Conservation (phyloP, 495 filamentous ascomycete genomes). For the Xanthoparmelia taractica region DNA sequence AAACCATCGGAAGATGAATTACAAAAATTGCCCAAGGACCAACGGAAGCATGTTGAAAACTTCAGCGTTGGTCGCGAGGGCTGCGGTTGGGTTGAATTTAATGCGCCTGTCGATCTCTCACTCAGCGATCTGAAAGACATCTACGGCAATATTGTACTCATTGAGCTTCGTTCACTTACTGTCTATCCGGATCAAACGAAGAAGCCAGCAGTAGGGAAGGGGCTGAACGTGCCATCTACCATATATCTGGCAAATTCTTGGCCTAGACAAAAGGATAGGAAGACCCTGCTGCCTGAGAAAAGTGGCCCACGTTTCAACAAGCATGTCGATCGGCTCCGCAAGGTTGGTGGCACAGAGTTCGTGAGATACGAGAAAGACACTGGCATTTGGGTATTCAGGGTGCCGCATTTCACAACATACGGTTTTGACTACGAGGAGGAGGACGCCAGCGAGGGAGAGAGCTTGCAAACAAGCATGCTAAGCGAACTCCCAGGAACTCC, state of each 20-base stretch:
- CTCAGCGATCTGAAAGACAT: conserved; percentile 63
- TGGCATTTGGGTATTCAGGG: conserved; percentile 83
- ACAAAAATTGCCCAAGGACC: conserved; percentile 59
- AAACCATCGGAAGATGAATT: conserved; percentile 63
- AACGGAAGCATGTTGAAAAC: conserved; percentile 60
- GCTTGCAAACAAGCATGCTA: conserved; percentile 46
- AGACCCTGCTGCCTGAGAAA: conserved; percentile 44
- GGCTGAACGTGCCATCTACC: conserved; percentile 81
- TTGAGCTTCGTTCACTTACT: conserved; percentile 67
- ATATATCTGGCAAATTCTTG: conserved; percentile 84
- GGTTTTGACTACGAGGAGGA: conserved; percentile 83
- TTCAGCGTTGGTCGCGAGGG: conserved; percentile 76
- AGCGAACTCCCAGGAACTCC: conserved; percentile 54
- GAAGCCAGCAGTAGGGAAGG: conserved; percentile 77
- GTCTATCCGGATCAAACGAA: conserved; percentile 69
- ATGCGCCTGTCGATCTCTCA: conserved; percentile 72
- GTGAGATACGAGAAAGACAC: conserved; percentile 65
- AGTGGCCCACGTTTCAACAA: conserved; percentile 57
- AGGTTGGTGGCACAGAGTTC: conserved; percentile 71
- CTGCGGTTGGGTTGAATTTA: conserved; percentile 72
- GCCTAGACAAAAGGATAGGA: conserved; percentile 63
- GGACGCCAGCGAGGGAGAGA: conserved; percentile 52
- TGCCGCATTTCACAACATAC: conserved; percentile 94
- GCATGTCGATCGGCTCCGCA: conserved; percentile 73
- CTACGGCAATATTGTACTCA: conserved; percentile 60